Conservation (phyloP, 2,329 filamentous ascomycete species). For the Cladobotryum protrusum region DNA sequence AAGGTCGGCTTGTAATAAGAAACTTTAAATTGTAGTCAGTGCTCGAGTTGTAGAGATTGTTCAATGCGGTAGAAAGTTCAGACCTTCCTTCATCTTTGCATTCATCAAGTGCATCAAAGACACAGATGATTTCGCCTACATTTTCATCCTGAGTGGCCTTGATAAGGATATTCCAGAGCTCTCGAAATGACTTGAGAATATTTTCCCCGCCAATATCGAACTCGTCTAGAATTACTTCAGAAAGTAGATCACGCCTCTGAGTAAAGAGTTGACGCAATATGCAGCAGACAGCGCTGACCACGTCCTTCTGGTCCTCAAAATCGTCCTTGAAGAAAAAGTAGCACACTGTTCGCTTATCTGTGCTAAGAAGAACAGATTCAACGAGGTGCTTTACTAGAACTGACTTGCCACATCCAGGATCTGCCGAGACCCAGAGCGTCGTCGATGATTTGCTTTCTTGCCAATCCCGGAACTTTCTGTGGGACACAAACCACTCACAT, state of each 20-base stretch:
- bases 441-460: not conserved
- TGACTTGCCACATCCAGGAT: slow-evolving; percentile 40
- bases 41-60: slow-evolving; percentile 18
- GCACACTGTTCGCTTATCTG: slow-evolving; percentile 19
- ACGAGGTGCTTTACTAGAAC: slow-evolving; percentile 33
- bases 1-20: slow-evolving; percentile 28
- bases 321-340: slow-evolving; percentile 45
- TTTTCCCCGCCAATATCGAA: slow-evolving; percentile 31
- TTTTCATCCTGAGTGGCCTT: slow-evolving; percentile 7
- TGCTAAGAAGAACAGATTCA: slow-evolving; percentile 22
- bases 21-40: slow-evolving; percentile 26
- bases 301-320: slow-evolving; percentile 27
- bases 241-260: slow-evolving; percentile 17
- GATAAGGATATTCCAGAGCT: slow-evolving; percentile 27
- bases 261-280: slow-evolving; percentile 6
- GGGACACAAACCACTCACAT: slow-evolving; percentile 2
- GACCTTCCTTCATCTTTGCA: slow-evolving; percentile 20
- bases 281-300: slow-evolving; percentile 25
- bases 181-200: slow-evolving; percentile 17
- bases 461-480: not conserved
- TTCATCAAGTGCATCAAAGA: slow-evolving; percentile 38
- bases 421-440: slow-evolving; percentile 28
- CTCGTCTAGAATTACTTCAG: slow-evolving; percentile 29
- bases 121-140: slow-evolving; percentile 24
- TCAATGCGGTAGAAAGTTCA: slow-evolving; percentile 20